phyloP scores from a whole-genome alignment of 2,329 filamentous ascomycete species.

The Allantophomopsis cytisporea region DNA sequence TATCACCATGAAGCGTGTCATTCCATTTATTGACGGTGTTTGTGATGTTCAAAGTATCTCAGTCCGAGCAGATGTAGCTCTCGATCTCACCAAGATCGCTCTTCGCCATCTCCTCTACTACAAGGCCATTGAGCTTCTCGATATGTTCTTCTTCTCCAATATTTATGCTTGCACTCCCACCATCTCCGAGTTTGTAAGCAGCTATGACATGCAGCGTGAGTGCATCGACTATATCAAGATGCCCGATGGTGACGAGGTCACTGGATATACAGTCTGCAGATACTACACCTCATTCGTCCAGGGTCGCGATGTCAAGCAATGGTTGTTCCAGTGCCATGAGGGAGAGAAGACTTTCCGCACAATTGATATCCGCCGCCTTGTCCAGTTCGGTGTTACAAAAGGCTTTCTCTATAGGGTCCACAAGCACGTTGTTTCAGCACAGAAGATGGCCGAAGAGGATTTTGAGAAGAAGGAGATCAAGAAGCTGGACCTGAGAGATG shows the following conservation, averaged over 20 bases:
- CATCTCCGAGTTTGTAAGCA: conserved; percentile 66
- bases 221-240: conserved; percentile 72
- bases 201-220: conserved; percentile 66
- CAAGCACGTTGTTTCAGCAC: conserved; percentile 68
- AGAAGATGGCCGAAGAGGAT: conserved; percentile 41
- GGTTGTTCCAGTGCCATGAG: conserved; percentile 61
- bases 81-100: conserved; percentile 74
- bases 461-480: conserved; percentile 28
- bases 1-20: conserved; percentile 64
- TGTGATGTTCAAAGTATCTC: conserved; percentile 83
- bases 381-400: conserved; percentile 94
- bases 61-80: conserved; percentile 70
- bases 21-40: conserved; percentile 80
- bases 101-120: conserved; percentile 88
- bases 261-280: conserved; percentile 42
- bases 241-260: conserved; percentile 3
- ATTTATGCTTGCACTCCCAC: conserved; percentile 77
- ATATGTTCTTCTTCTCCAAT: conserved; percentile 88
- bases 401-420: conserved; percentile 87
- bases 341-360: conserved; percentile 54
- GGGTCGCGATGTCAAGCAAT: conserved; percentile 74
- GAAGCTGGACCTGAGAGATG: conserved; percentile 5
- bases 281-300: conserved; percentile 79
- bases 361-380: conserved; percentile 80
- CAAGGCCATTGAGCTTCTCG: conserved; percentile 76